Evolutionary conservation across 495 filamentous ascomycete genomes (phyloP).

Genomic region (Penicillium salamii): DNA sequence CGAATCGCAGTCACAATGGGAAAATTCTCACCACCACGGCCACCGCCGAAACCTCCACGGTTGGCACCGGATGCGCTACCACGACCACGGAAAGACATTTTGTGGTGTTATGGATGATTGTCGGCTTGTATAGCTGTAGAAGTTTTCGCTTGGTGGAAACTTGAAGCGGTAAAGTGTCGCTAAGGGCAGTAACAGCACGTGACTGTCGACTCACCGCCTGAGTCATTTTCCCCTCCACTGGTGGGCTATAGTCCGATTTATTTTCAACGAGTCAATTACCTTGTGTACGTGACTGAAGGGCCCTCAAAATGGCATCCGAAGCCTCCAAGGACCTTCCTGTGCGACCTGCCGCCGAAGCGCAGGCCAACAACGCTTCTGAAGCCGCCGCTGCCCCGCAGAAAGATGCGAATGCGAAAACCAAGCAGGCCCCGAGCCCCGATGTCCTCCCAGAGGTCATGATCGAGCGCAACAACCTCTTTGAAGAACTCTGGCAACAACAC

Average conservation of each 20-base stretch:
- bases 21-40: conserved; percentile 41
- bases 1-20: neutral
- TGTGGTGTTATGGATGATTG: conserved; percentile 27
- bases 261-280: conserved; percentile 17
- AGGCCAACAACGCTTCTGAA: conserved; percentile 16
- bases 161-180: conserved; percentile 49
- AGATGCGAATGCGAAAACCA: conserved; percentile 18
- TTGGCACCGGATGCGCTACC: conserved; percentile 46
- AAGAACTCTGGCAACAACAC: conserved; percentile 78
- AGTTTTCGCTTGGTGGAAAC: conserved; percentile 52
- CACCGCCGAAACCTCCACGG: conserved; percentile 47
- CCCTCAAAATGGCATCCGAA: conserved; percentile 38
- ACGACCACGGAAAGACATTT: conserved; percentile 56
- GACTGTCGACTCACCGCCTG: conserved; percentile 45
- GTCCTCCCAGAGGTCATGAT: conserved; percentile 77
- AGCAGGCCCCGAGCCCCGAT: conserved; percentile 28
- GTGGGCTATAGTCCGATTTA: neutral
- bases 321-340: conserved; percentile 40
- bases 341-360: conserved; percentile 35
- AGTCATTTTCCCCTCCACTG: conserved; percentile 20
- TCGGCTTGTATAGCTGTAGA: conserved; percentile 30
- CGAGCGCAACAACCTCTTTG: conserved; percentile 81
- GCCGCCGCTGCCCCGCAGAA: conserved; percentile 32
- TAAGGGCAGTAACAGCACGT: conserved; percentile 39
- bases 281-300: conserved; percentile 11